Evolutionary conservation across 2,329 filamentous ascomycete genomes (phyloP), one percentile per base, ranked within the genome.

Genomic region (Fusarium albosuccineum): DNA sequence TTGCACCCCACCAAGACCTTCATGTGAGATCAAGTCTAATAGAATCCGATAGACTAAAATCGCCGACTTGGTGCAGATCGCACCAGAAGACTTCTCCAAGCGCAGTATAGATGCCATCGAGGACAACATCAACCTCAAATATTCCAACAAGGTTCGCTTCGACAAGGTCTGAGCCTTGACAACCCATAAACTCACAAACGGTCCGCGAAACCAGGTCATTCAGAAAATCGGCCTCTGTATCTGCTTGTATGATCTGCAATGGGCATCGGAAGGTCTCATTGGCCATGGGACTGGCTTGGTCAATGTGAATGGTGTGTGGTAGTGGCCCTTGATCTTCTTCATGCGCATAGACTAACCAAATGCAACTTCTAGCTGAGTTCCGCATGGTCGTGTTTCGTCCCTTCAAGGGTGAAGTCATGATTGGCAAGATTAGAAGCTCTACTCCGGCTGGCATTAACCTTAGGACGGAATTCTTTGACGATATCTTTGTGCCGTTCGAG

Each of bases 81-180:
- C 88, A 33, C 96, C 96, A 2, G 88, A 93, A 74, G 92, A 97
- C 76, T 97, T 98, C 76, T 87, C 89, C 64, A 96, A 96, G 79
- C 85, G 89, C 63, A 97, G 92, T 75, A 87, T 89, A 33, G 87
- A 94, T 66, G 93, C 94, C 1, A 93, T 99, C 67, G 94, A 97
- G 80, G 94, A 99, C 82, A 96, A 96, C 74, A 96, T 99, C 81
- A 98, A 99, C 78, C 86, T 90, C 67, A 99, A 99, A 81, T 99
- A 97, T 79, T 90, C 95, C 62, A 97, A 99, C 82, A 96, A 95
- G 80, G 91, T 93, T 55, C 42, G 70, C 17, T 8, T 33, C 17
- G 3, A 17, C 29, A 30, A 3, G 10, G 11, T 40, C 9, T 11
- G 17, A 7, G 34, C 17, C 3, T n/a, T 34, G 42, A 11, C 42